Conservation (phyloP, 75 land plant species). For the Pinus taeda region DNA sequence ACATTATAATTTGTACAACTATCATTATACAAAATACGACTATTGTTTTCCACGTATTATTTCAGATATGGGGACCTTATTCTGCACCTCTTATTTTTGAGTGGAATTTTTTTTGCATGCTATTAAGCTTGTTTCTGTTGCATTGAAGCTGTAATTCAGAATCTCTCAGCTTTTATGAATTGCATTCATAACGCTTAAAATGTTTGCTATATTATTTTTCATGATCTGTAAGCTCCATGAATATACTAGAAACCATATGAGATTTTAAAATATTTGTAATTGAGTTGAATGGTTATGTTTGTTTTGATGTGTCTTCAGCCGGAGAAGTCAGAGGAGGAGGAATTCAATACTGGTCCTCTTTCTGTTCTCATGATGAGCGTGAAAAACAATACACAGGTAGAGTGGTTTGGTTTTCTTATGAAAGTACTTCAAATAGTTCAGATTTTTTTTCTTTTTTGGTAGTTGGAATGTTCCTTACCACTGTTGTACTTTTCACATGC, state of each 20-base stretch:
- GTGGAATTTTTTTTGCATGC: too few relatives aligned
- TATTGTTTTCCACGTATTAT: too few relatives aligned
- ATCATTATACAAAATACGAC: too few relatives aligned
- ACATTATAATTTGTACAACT: too few relatives aligned
- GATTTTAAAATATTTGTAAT: neutral
- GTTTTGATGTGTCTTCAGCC: conserved; percentile 1
- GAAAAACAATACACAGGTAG: conserved; percentile 96
- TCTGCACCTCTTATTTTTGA: too few relatives aligned
- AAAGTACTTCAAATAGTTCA: neutral
- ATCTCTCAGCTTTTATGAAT: neutral
- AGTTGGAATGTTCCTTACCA: neutral
- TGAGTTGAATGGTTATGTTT: neutral
- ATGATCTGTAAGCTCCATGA: neutral
- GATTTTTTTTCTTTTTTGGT: neutral
- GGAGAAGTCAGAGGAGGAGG: conserved; percentile 74
- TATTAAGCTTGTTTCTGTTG: too few relatives aligned
- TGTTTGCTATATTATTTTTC: neutral
- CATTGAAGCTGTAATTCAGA: neutral
- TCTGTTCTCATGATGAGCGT: conserved; percentile 94
- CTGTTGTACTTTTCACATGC: neutral
- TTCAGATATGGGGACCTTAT: too few relatives aligned
- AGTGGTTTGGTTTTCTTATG: neutral
- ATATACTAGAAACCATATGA: neutral
- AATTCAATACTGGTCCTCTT: conserved; percentile 93
- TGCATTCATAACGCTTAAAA: neutral